These are phyloP conservation scores for Myriosclerotinia scirpicola DNA, from an alignment of 2,329 filamentous ascomycete genomes.

Conservation along the genomic window DNA sequence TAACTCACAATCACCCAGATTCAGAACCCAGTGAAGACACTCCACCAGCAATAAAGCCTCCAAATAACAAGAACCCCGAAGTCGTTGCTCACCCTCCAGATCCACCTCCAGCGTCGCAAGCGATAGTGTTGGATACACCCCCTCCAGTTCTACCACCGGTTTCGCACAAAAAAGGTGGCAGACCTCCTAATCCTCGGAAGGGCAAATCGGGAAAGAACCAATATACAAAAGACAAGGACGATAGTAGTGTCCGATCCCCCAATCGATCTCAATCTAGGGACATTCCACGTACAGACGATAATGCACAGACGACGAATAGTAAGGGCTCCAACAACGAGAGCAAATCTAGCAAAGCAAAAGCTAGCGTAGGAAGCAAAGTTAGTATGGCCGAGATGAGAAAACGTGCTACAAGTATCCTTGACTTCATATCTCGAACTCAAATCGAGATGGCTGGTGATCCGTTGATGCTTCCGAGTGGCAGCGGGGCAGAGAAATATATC, in stretches of 20 bases:
- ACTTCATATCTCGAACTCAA: constrained; percentile 87
- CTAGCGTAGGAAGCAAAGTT: constrained; percentile 56
- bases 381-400: constrained; percentile 88
- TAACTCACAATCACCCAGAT: constrained; percentile 52
- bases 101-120: constrained; percentile 49
- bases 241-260: constrained; percentile 54
- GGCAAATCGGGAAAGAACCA: constrained; percentile 73
- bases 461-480: constrained; percentile 43
- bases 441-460: constrained; percentile 76
- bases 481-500: constrained; percentile 41
- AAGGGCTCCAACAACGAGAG: constrained; percentile 42
- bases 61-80: constrained; percentile 38
- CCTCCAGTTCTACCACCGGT: constrained; percentile 46
- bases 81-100: constrained; percentile 41
- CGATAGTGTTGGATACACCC: constrained; percentile 50
- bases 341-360: constrained; percentile 39
- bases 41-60: constrained; percentile 48
- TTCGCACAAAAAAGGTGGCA: constrained; percentile 61
- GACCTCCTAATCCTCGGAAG: constrained; percentile 64
- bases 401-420: constrained; percentile 78
- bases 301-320: constrained; percentile 48
- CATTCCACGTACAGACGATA: constrained; percentile 45
- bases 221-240: constrained; percentile 74
- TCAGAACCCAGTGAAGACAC: constrained; percentile 71
- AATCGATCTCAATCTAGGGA: constrained; percentile 52